phyloP scores from a whole-genome alignment of 2,329 filamentous ascomycete genomes.

The Xylaria polymorpha region DNA sequence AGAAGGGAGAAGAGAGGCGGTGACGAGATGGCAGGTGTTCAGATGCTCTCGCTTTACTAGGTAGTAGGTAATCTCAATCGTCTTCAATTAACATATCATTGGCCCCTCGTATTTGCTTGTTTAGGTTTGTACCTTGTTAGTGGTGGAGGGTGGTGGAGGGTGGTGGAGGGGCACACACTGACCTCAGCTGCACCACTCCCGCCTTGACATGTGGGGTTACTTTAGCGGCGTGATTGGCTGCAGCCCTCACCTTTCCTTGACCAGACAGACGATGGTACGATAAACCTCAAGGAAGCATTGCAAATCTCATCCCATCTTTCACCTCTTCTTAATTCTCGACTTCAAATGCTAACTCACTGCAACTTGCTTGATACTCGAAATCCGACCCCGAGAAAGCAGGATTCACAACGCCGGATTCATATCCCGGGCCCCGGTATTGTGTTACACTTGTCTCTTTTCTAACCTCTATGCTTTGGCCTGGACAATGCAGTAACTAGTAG shows the following conservation, averaged over 20 bases:
- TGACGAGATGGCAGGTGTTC: slow-evolving; percentile 26
- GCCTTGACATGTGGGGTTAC: slow-evolving; percentile 28
- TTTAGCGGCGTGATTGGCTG: slow-evolving; percentile 27
- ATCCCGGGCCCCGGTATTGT: slow-evolving; percentile 31
- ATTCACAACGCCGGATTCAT: slow-evolving; percentile 10
- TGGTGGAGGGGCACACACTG: slow-evolving; percentile 32
- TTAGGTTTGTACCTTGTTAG: slow-evolving; percentile 1
- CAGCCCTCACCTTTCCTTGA: background rate
- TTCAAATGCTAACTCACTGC: background rate
- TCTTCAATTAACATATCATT: slow-evolving; percentile 27
- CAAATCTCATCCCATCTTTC: background rate
- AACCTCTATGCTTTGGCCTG: slow-evolving; percentile 34
- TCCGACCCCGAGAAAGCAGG: background rate
- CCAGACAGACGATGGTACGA: slow-evolving; percentile 6
- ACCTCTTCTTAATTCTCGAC: background rate
- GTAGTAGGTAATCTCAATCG: background rate
- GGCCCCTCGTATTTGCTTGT: slow-evolving; percentile 23
- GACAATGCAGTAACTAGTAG: slow-evolving; percentile 20
- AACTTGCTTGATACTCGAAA: background rate
- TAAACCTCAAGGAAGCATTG: background rate
- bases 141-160: background rate
- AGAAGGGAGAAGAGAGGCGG: slow-evolving; percentile 29
- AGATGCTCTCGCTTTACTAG: background rate
- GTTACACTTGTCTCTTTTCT: slow-evolving; percentile 41
- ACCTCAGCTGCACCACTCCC: slow-evolving; percentile 15